Evolutionary conservation across 164 flowering plant species (phyloP).

Genomic region (Nelumbo lutea): DNA sequence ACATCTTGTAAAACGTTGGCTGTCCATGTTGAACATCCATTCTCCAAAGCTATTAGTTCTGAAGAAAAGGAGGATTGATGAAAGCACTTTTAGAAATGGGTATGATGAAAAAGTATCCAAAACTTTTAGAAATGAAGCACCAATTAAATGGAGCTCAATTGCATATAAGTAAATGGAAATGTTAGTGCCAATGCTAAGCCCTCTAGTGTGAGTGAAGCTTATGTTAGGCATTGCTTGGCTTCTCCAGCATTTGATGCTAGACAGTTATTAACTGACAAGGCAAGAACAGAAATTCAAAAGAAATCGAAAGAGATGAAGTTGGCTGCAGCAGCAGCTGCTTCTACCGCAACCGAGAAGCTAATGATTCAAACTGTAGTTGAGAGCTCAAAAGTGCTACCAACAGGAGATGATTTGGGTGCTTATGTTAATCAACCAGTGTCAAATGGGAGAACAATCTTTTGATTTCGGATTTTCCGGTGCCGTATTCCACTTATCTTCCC

Average conservation of each 20-base stretch:
- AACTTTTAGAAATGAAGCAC: conserved; percentile 21
- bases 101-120: conserved; percentile 26
- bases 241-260: conserved; percentile 56
- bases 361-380: conserved; percentile 18
- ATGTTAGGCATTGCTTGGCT: too few species aligned
- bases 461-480: too few species aligned
- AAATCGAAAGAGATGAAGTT: conserved; percentile 54
- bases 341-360: conserved; percentile 9
- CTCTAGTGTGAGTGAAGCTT: too few species aligned
- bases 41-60: conserved; percentile 33
- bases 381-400: conserved; percentile 15
- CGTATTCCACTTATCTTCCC: too few species aligned
- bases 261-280: conserved; percentile 52
- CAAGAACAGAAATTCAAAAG: conserved; percentile 50
- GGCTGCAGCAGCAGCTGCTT: conserved; percentile 17
- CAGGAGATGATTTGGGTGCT: conserved; percentile 9
- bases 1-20: conserved; percentile 15
- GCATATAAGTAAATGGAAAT: conserved; percentile 21
- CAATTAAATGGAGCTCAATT: conserved; percentile 27
- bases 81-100: conserved; percentile 25
- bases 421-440: conserved; percentile 14
- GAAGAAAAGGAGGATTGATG: conserved; percentile 56
- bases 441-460: conserved; percentile 1
- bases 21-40: conserved; percentile 15
- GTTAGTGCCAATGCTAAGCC: too few species aligned